Base-by-base conservation (phyloP, 352 stramenopile species). In the Globisporangium spinosum region DNA sequence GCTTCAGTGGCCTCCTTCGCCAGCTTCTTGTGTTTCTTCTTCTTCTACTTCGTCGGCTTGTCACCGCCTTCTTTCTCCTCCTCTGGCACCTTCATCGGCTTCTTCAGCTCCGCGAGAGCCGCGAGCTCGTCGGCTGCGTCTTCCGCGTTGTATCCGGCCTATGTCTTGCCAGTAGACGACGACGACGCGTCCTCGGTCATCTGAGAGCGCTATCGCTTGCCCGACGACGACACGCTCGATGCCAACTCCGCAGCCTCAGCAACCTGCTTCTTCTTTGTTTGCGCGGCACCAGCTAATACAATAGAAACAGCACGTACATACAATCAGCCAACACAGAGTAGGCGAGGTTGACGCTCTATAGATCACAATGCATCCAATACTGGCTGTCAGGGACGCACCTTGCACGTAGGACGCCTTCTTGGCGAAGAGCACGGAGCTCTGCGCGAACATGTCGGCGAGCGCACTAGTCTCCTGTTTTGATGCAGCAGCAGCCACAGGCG, bases 361-460 rank as follows among this genome's bases (percentile, higher is more conserved):
- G 54, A 29, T 20, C 25, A 35, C 7, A 10, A 3, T 29, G 2
- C 6, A 40, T 5, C 3, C 32, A 35, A 35, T 35, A 35, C 32
- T 35, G 32, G 4, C 32, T 3, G 9, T 22, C 13, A 17, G 12
- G n/a, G 6, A 56, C 43, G 63, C 35, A 69, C 58, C 51, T 35
- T 66, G 67, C 32, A 64, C 72, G 68, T 92, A 90, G 59, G 79
- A 77, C 65, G 59, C 49, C 68, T 89, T 92, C 75, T 92, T 92
- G 68, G 76, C 74, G 43, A 85, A 85, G 58, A 90, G 80, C 55
- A 75, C 75, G 25, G 77, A 75, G 65, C 84, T 90, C 68, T 85
- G 70, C 13, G 80, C 79, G 62, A 92, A 92, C 61, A 81, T 77
- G 57, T 83, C 69, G 25, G 80, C 71, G 47, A 92, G 72, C 53